Evolutionary conservation across 176 grass and related monocot species (phyloP), one percentile per base, ranked within the genome.

Genomic region (Phoenix dactylifera): DNA sequence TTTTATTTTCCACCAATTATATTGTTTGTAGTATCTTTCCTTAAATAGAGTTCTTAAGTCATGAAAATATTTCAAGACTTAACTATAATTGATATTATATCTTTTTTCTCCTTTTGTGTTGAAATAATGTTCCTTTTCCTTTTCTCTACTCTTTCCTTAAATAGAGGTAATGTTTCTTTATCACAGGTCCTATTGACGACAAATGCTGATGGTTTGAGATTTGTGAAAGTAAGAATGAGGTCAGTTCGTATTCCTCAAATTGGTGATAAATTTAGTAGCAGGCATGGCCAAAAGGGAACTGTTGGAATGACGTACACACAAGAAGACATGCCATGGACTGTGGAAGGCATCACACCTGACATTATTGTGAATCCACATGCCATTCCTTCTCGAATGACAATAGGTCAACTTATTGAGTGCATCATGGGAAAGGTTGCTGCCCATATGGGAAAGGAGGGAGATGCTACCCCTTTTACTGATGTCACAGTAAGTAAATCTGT

Each of bases 221-320:
- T 88, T 85, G 93, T 98, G 68, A 98, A 98, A 75, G 76, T 98
- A 64, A 88, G 87, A 71, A 85, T 98, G 87, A 74, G 93, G 54
- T 98, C 93, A 24, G 88, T 98, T 51, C 87, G 88, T 44, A 92
- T 98, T 69, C 93, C 93, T 63, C 87, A 98, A 75, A 98, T 98
- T 64, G 93, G 93, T 61, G 88, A 98, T 50, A 98, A 98, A 70
- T 98, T 98, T 63, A 98, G 93, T 50, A 98, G 93, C 77, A 79
- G 93, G 67, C 93, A 98, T 85, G 87, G 87, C 16, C 93, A 98
- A 62, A 98, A 98, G 54, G 93, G 87, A 78, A 98, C 93, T 78
- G 87, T 98, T 51, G 93, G 93, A 73, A 98, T 98, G 93, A 98
- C 88, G 48, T 92, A 92, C 65, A 98, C 93, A 26, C 93, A 98